A percentile compares a stretch with the other conserved stretches of the same genome.
Conservation (phyloP, 345 rosid species). For the Brassica carinata region DNA sequence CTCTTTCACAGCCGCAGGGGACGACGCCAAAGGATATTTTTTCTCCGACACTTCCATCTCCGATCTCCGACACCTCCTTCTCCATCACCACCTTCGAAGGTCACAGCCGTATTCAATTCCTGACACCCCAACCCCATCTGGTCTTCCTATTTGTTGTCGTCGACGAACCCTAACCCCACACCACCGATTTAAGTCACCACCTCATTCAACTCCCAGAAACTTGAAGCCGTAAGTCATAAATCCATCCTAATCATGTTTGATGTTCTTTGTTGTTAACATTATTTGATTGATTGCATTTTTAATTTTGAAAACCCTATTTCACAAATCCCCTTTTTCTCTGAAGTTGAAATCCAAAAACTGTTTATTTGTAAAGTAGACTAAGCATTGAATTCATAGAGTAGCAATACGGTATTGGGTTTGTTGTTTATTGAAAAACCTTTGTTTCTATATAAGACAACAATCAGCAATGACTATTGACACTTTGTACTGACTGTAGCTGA, state of each 20-base stretch:
- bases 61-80: not conserved
- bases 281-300: not conserved
- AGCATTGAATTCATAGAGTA: not conserved
- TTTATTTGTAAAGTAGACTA: no score
- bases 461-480: no score
- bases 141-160: not conserved
- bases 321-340: not conserved
- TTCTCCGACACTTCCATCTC: not conserved
- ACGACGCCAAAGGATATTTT: no score
- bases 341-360: not conserved
- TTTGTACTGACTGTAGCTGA: no score
- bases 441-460: no score
- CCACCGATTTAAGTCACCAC: not conserved
- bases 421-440: no score
- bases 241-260: not conserved
- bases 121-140: not conserved
- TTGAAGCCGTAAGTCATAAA: not conserved
- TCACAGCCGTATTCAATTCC: not conserved
- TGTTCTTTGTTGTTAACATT: not conserved
- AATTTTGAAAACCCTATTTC: not conserved
- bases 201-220: not conserved
- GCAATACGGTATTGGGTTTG: no score
- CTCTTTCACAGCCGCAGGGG: no score
- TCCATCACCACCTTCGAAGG: no score
- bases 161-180: not conserved